Conservation (phyloP, 306 rosid genomes). For the Carpinus fangiana region DNA sequence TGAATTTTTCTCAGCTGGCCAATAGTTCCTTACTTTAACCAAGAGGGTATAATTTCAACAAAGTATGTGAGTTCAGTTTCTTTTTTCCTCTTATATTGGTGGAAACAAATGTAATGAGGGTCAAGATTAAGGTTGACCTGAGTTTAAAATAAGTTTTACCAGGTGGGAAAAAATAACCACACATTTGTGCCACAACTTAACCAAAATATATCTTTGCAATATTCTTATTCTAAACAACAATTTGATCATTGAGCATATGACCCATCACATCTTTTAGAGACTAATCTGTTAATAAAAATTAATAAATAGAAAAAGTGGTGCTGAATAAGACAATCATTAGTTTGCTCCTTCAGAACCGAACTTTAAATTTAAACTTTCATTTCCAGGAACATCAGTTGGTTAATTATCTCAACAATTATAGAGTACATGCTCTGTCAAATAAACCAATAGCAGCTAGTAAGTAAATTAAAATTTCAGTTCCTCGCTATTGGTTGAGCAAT, state of each 20-base stretch:
- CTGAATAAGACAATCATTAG: neutral
- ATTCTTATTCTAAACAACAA: too few relatives aligned
- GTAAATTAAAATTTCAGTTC: neutral
- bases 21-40: neutral
- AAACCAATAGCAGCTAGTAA: neutral
- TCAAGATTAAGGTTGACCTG: too few relatives aligned
- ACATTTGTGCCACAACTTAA: too few relatives aligned
- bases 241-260: too few relatives aligned
- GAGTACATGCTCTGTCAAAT: neutral
- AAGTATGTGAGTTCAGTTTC: neutral
- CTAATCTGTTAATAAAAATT: too few relatives aligned
- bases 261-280: too few relatives aligned
- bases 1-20: neutral
- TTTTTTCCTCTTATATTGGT: neutral
- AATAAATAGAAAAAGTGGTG: neutral
- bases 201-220: too few relatives aligned
- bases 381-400: neutral
- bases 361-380: neutral
- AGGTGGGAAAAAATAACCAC: neutral
- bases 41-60: neutral
- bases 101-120: too few relatives aligned
- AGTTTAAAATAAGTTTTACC: neutral
- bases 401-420: too few relatives aligned
- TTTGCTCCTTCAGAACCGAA: neutral
- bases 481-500: neutral